phyloP scores from a whole-genome alignment of 345 rosid genomes.

The Citrus reticulata region DNA sequence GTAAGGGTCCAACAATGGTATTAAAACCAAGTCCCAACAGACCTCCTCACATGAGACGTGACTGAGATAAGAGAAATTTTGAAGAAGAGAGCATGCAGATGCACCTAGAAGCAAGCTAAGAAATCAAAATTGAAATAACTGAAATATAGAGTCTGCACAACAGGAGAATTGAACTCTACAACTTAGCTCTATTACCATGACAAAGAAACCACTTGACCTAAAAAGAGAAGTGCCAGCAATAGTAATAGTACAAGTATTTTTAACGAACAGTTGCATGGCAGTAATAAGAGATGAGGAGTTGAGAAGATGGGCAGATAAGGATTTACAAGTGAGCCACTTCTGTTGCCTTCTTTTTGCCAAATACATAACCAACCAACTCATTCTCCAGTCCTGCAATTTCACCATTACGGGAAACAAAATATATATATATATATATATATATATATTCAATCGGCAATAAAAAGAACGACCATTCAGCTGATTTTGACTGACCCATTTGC shows the following conservation, averaged over 20 bases:
- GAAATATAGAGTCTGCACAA: no score
- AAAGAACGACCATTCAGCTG: neutral
- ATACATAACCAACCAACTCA: conserved; percentile 63
- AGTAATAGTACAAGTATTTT: neutral
- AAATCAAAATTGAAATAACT: no score
- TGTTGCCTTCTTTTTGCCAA: conserved; percentile 86
- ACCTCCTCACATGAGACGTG: no score
- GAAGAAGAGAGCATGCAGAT: no score
- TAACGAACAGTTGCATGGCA: neutral
- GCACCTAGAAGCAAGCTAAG: no score
- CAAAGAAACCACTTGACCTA: neutral
- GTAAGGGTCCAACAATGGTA: no score
- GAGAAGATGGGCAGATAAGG: neutral
- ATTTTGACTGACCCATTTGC: neutral
- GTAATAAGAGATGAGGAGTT: neutral
- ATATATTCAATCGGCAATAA: neutral
- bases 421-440: no score
- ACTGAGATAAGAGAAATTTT: no score
- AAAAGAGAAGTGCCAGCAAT: neutral
- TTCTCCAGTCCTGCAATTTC: conserved; percentile 55
- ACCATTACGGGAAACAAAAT: neutral
- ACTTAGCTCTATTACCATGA: neutral
- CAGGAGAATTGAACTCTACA: neutral
- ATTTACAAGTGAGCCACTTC: conserved; percentile 90
- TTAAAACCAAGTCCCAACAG: neutral